These are phyloP conservation scores for Carex parvula DNA, from an alignment of 176 grass and related monocot species.

Conservation along the genomic window DNA sequence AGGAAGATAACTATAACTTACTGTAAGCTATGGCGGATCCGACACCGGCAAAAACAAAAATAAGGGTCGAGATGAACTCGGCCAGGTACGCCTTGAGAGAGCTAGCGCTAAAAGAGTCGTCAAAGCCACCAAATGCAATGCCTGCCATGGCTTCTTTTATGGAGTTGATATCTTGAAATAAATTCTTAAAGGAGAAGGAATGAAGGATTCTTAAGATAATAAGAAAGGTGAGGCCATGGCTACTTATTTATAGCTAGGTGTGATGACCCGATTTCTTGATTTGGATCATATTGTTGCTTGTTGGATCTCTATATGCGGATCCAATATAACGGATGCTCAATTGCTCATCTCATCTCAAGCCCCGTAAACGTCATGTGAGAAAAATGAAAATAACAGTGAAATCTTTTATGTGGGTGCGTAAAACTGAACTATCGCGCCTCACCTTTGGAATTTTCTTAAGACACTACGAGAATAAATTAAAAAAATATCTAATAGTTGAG, in stretches of 20 bases:
- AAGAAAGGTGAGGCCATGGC: neutral
- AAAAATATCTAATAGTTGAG: too few species aligned
- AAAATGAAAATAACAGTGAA: neutral
- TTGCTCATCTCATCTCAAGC: neutral
- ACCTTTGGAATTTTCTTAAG: neutral
- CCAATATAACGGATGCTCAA: neutral
- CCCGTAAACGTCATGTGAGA: neutral
- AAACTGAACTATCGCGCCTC: neutral
- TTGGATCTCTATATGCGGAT: slow-evolving; percentile 16
- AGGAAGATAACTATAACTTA: slow-evolving; percentile 13
- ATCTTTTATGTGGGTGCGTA: slow-evolving; percentile 4
- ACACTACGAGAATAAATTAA: too few species aligned
- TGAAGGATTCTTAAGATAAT: neutral
- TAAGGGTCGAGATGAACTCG: slow-evolving; percentile 74
- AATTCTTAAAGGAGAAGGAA: neutral
- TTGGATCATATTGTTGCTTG: slow-evolving; percentile 10
- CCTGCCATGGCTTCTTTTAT: neutral
- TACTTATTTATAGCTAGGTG: slow-evolving; percentile 21
- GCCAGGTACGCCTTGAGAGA: slow-evolving; percentile 62
- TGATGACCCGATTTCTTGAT: neutral
- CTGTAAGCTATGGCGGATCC: slow-evolving; percentile 78
- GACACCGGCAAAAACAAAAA: slow-evolving; percentile 76
- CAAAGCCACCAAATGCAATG: slow-evolving; percentile 65
- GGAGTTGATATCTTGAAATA: neutral
- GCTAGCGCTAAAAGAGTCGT: slow-evolving; percentile 53